Percentiles rank a stretch among this genome's conserved stretches.
phyloP scores from a whole-genome alignment of 208 protist species.

The Endotrypanum monterogeii region DNA sequence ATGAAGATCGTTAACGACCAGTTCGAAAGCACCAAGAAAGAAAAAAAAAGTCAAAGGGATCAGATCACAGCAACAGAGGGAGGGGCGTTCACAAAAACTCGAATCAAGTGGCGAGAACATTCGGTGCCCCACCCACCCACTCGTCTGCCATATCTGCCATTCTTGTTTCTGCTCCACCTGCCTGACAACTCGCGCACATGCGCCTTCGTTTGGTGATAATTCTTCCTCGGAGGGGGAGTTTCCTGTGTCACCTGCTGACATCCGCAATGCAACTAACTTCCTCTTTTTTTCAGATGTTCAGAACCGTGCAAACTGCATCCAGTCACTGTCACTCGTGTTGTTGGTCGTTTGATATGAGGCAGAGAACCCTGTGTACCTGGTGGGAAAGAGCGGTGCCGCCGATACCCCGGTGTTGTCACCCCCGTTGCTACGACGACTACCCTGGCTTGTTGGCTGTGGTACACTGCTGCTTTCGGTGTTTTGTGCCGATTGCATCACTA shows the following conservation, averaged over 20 bases:
- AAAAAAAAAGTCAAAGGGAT: neutral
- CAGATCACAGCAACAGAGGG: neutral
- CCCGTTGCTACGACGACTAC: conserved; percentile 9
- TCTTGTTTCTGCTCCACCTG: too few relatives aligned
- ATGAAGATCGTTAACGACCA: neutral
- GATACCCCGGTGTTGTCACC: neutral
- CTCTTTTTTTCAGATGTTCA: neutral
- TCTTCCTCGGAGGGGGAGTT: neutral
- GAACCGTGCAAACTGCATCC: conserved; percentile 30
- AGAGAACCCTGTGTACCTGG: conserved; percentile 33
- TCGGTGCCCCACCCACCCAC: neutral
- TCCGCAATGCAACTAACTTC: neutral
- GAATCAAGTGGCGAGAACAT: too few relatives aligned
- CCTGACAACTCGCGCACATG: too few relatives aligned
- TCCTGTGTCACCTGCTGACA: neutral
- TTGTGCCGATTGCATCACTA: conserved; percentile 46
- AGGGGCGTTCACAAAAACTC: neutral
- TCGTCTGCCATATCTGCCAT: neutral
- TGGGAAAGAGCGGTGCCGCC: conserved; percentile 1
- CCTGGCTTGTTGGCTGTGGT: conserved; percentile 24
- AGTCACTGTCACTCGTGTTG: conserved; percentile 10
- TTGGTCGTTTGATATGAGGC: conserved; percentile 24
- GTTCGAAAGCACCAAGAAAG: conserved; percentile 13
- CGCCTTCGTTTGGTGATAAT: too few relatives aligned
- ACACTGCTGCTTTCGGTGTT: conserved; percentile 9